Conservation (phyloP, 2,329 filamentous ascomycete genomes). For the Cladosporium sp. region DNA sequence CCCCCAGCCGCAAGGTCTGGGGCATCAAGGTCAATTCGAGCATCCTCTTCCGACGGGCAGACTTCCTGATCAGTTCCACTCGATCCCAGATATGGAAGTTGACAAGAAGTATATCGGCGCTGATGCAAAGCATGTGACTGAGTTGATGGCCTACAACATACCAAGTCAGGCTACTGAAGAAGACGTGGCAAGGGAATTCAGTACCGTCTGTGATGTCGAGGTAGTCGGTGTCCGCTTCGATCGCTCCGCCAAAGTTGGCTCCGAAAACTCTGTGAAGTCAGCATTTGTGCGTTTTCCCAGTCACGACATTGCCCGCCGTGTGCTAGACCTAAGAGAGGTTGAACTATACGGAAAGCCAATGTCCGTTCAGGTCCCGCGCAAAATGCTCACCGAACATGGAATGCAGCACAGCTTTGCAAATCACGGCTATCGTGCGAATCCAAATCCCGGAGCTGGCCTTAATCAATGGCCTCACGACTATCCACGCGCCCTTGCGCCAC, state of each 20-base stretch:
- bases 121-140: slow-evolving; percentile 12
- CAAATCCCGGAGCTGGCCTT: not conserved
- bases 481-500: not conserved
- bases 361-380: not conserved
- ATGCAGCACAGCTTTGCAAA: not conserved
- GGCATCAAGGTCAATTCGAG: not conserved
- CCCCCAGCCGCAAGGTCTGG: not conserved
- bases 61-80: not conserved
- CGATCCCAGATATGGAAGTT: not conserved
- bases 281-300: not conserved
- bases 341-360: slow-evolving; percentile 6
- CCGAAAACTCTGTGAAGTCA: not conserved
- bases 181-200: not conserved
- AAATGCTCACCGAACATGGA: not conserved
- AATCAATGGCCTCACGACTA: not conserved
- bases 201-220: not conserved
- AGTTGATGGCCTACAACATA: slow-evolving; percentile 15
- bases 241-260: not conserved
- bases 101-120: slow-evolving; percentile 13
- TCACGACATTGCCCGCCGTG: slow-evolving; percentile 6
- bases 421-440: not conserved
- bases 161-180: not conserved
- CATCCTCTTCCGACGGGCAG: not conserved
- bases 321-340: slow-evolving; percentile 16
- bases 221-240: not conserved